These are phyloP conservation scores for Paramecium octaurelia DNA, from an alignment of 73 alveolate genomes.

Conservation along the genomic window DNA sequence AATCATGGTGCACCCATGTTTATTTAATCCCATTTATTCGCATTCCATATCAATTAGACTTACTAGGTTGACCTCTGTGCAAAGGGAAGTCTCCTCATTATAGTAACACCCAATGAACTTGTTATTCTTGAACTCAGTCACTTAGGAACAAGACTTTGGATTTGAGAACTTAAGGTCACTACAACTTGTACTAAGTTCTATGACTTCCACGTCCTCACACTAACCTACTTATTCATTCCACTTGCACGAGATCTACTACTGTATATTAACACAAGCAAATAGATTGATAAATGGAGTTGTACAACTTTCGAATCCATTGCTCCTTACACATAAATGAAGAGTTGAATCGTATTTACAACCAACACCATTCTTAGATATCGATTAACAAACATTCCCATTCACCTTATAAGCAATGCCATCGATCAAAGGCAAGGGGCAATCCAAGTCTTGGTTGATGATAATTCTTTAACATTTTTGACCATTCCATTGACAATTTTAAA, in stretches of 20 bases:
- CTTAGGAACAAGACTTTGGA: neutral
- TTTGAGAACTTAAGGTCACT: neutral
- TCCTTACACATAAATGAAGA: neutral
- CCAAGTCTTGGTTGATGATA: neutral
- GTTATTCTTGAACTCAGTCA: neutral
- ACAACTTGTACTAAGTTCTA: neutral
- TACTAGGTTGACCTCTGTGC: neutral
- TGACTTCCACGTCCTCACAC: neutral
- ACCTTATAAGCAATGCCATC: neutral
- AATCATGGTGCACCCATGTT: neutral
- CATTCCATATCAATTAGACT: neutral
- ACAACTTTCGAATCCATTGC: neutral
- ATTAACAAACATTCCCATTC: neutral
- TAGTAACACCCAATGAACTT: neutral
- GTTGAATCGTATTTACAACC: neutral
- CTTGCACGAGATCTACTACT: neutral
- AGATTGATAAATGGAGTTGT: neutral
- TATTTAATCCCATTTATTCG: neutral
- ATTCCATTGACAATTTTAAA: slow-evolving; percentile 16
- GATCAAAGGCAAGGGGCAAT: neutral
- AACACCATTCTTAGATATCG: neutral
- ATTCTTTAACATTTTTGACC: neutral
- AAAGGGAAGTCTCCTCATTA: neutral
- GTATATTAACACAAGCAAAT: neutral
- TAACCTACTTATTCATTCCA: neutral